phyloP scores from a whole-genome alignment of 2,329 filamentous ascomycete species.

The Nemania bipapillata region DNA sequence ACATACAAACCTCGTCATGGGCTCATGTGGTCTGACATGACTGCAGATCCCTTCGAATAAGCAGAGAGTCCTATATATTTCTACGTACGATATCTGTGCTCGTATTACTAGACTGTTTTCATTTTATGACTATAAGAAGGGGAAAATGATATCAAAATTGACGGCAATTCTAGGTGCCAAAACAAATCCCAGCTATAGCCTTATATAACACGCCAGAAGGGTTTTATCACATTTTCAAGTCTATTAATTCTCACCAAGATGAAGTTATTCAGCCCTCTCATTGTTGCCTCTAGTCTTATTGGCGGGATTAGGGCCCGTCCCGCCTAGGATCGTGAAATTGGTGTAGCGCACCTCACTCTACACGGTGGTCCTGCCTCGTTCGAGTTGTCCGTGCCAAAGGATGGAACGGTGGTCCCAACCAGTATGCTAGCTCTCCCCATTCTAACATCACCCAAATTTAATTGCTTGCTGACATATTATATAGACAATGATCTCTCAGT shows the following conservation, averaged over 20 bases:
- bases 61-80: conserved; percentile 11
- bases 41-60: conserved; percentile 14
- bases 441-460: background rate
- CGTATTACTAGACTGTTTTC: background rate
- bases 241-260: conserved; percentile 30
- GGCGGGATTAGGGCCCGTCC: conserved; percentile 37
- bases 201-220: background rate
- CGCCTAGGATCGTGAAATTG: conserved; percentile 46
- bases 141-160: background rate
- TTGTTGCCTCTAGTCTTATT: conserved; percentile 40
- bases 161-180: background rate
- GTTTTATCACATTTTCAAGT: background rate
- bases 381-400: conserved; percentile 55
- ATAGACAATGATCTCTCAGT: conserved; percentile 56
- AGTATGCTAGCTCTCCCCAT: conserved; percentile 46
- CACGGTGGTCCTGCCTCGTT: conserved; percentile 57
- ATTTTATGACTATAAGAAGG: conserved; percentile 19
- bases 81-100: background rate
- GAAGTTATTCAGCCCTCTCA: conserved; percentile 35
- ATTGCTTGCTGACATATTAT: background rate
- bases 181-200: background rate
- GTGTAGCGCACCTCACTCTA: conserved; percentile 58
- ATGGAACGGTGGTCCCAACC: conserved; percentile 55
- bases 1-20: conserved; percentile 22
- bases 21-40: conserved; percentile 26